A percentile compares a stretch with the other conserved stretches of the same genome.
Evolutionary conservation across 202 grass and related monocot species (phyloP).

Genomic region (Schoenoplectus tabernaemontani): DNA sequence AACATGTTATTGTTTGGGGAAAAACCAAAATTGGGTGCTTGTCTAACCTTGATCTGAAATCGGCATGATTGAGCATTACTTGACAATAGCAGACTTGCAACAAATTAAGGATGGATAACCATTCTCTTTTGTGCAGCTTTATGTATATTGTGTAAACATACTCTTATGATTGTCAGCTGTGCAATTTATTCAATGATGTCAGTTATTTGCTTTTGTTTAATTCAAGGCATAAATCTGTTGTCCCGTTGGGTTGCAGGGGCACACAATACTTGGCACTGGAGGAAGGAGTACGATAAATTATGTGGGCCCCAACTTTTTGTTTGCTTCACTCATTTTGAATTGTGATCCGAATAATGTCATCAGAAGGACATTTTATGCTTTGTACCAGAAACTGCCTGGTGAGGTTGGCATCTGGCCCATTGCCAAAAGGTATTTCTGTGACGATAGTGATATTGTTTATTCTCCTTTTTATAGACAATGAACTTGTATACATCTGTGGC

Average conservation of each 20-base stretch:
- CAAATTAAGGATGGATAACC: background rate
- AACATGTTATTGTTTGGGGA: background rate
- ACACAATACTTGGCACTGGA: slow-evolving; percentile 42
- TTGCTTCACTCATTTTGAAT: slow-evolving; percentile 24
- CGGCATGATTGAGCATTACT: background rate
- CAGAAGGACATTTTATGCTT: slow-evolving; percentile 5
- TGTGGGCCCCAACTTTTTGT: slow-evolving; percentile 15
- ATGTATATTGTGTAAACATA: background rate
- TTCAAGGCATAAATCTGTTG: background rate
- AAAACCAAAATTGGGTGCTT: background rate
- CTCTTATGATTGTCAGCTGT: background rate
- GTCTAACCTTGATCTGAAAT: background rate
- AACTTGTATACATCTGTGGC: background rate
- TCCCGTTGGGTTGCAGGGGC: slow-evolving; percentile 34
- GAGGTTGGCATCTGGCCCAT: slow-evolving; percentile 11
- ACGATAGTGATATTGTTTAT: slow-evolving; percentile 24
- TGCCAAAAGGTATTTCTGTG: slow-evolving; percentile 9
- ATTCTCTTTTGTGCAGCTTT: background rate
- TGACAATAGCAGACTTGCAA: background rate
- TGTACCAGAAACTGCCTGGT: background rate
- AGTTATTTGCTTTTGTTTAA: slow-evolving; percentile 5
- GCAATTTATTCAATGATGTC: background rate
- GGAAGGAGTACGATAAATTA: slow-evolving; percentile 43
- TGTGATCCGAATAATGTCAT: slow-evolving; percentile 49
- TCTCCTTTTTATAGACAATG: slow-evolving; percentile 11